A percentile compares a stretch with the other conserved stretches of the same genome.
Conservation (phyloP, 2,329 filamentous ascomycete species). For the Beauveria caledonica region DNA sequence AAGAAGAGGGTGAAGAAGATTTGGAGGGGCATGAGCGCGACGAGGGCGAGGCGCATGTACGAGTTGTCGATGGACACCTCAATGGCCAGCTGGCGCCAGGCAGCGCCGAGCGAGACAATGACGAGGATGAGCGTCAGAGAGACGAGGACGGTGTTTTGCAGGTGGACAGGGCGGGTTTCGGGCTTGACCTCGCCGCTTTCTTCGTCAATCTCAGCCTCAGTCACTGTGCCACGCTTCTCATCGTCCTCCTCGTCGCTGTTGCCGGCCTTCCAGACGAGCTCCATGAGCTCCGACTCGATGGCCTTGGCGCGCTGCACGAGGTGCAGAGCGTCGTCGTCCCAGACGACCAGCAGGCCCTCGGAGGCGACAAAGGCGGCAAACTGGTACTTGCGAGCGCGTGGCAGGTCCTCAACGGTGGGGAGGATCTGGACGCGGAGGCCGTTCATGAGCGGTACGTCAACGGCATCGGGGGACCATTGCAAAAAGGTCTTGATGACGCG, state of each 20-base stretch:
- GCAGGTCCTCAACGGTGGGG: constrained; percentile 61
- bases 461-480: constrained; percentile 61
- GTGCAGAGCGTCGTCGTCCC: constrained; percentile 72
- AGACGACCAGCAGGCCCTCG: constrained; percentile 65
- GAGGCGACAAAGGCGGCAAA: constrained; percentile 71
- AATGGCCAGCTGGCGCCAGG: constrained; percentile 60
- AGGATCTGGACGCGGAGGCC: constrained; percentile 70
- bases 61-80: constrained; percentile 57
- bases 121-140: constrained; percentile 58
- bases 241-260: constrained; percentile 45
- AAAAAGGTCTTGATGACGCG: constrained; percentile 72
- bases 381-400: constrained; percentile 66
- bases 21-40: constrained; percentile 60
- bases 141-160: constrained; percentile 63
- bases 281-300: constrained; percentile 71
- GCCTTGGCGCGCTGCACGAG: constrained; percentile 59
- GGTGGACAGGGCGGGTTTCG: constrained; percentile 57
- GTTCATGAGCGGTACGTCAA: constrained; percentile 68
- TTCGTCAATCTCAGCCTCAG: constrained; percentile 55
- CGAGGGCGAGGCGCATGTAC: constrained; percentile 55
- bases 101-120: constrained; percentile 58
- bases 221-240: constrained; percentile 40
- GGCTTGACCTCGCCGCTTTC: constrained; percentile 61
- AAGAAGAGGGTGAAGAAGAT: constrained; percentile 80
- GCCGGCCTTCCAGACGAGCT: constrained; percentile 62